A percentile compares a stretch with the other conserved stretches of the same genome.
Evolutionary conservation across 2,329 filamentous ascomycete genomes (phyloP).

Genomic region (Penicillium polonicum): DNA sequence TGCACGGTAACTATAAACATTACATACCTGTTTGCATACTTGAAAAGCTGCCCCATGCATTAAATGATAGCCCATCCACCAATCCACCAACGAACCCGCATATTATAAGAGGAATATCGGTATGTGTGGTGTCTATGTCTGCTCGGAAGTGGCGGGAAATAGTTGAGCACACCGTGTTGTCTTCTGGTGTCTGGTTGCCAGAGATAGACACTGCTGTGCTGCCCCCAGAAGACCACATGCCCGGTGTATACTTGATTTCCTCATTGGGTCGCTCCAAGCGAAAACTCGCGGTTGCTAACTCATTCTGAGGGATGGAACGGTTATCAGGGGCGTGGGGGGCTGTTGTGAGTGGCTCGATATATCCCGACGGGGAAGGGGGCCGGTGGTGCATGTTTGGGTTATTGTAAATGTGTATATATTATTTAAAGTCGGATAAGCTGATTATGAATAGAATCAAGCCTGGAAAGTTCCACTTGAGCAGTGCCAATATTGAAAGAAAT

Average conservation of each 20-base stretch:
- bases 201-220: conserved; percentile 28
- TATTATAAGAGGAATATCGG: conserved; percentile 33
- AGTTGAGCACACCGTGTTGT: conserved; percentile 12
- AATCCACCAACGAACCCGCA: conserved; percentile 43
- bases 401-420: neutral
- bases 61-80: conserved; percentile 43
- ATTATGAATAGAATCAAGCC: neutral
- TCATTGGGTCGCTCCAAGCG: neutral
- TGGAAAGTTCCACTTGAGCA: neutral
- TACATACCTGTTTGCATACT: conserved; percentile 45
- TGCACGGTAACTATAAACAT: neutral
- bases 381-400: conserved; percentile 1
- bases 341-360: neutral
- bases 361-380: neutral
- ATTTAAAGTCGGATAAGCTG: neutral
- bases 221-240: conserved; percentile 23
- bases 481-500: neutral
- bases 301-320: neutral
- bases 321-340: neutral
- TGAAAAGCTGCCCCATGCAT: conserved; percentile 45
- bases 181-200: conserved; percentile 14
- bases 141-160: conserved; percentile 23
- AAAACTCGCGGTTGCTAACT: neutral
- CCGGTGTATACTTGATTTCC: conserved; percentile 19
- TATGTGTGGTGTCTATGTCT: conserved; percentile 25